Percentiles rank a stretch among this genome's conserved stretches.
Conservation (phyloP, 129 eudicot species). For the Deinandra increscens region DNA sequence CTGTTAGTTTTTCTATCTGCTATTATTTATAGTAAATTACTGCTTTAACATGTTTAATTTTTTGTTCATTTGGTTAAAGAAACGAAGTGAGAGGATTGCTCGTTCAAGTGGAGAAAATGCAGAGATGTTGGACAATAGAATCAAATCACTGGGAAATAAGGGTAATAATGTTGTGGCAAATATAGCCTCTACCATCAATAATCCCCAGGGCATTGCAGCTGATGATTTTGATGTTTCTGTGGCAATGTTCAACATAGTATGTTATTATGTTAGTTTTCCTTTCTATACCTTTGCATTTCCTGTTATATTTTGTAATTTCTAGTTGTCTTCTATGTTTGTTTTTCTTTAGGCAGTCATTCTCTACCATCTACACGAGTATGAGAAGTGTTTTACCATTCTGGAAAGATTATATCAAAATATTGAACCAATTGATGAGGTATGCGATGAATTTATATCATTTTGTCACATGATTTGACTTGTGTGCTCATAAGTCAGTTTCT, state of each 20-base stretch:
- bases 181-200: slow-evolving; percentile 30
- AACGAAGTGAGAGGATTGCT: slow-evolving; percentile 69
- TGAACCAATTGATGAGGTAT: slow-evolving; percentile 91
- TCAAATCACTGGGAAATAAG: slow-evolving; percentile 38
- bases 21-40: slow-evolving; percentile 6
- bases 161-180: slow-evolving; percentile 37
- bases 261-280: slow-evolving; percentile 31
- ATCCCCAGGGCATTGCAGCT: slow-evolving; percentile 39
- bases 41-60: slow-evolving; percentile 20
- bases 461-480: not conserved
- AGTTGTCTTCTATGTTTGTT: slow-evolving; percentile 9
- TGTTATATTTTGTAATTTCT: not conserved
- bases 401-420: slow-evolving; percentile 74
- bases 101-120: slow-evolving; percentile 56
- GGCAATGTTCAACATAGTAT: slow-evolving; percentile 66
- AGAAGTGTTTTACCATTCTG: slow-evolving; percentile 66
- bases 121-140: slow-evolving; percentile 42
- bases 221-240: slow-evolving; percentile 77
- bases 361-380: slow-evolving; percentile 73
- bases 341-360: slow-evolving; percentile 65
- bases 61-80: slow-evolving; percentile 37
- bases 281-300: not conserved
- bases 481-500: not conserved
- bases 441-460: not conserved
- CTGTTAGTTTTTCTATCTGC: not conserved